A percentile compares a stretch with the other conserved stretches of the same genome.
phyloP scores from a whole-genome alignment of 169 alveolate genomes.

The Toxoplasma gondii region DNA sequence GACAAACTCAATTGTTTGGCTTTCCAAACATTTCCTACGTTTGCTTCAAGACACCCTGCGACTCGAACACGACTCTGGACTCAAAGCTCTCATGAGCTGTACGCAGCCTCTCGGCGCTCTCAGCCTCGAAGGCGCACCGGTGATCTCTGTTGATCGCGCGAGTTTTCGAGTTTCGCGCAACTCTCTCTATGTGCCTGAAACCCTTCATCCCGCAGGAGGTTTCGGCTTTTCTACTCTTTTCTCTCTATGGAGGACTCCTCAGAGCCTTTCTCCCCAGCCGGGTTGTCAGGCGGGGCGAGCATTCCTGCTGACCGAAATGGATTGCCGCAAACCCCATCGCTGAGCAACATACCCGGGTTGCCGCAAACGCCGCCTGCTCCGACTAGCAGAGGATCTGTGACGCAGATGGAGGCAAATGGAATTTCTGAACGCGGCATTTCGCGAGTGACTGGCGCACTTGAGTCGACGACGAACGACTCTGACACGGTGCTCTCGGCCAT shows the following conservation, averaged over 20 bases:
- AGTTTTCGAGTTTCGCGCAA: neutral
- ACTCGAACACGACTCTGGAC: too few relatives aligned
- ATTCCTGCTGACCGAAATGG: neutral
- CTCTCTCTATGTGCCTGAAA: neutral
- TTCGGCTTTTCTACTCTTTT: neutral
- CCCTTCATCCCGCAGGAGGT: neutral
- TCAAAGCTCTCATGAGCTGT: too few relatives aligned
- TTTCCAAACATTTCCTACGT: too few relatives aligned
- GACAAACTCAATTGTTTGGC: too few relatives aligned
- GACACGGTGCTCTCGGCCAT: constrained; percentile 30
- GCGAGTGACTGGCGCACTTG: neutral
- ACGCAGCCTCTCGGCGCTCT: too few relatives aligned
- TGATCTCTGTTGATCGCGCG: too few relatives aligned
- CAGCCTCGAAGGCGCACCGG: too few relatives aligned
- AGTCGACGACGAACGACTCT: neutral
- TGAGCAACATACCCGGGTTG: too few relatives aligned
- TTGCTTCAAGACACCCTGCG: too few relatives aligned
- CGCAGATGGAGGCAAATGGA: neutral
- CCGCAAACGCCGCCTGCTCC: too few relatives aligned
- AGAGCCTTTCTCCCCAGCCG: neutral
- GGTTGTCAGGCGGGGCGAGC: neutral
- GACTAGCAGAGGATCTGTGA: neutral
- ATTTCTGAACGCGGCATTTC: neutral
- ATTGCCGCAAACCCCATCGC: neutral
- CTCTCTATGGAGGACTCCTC: neutral